phyloP scores from a whole-genome alignment of 2,329 filamentous ascomycete genomes.

The Monilinia fructigena region DNA sequence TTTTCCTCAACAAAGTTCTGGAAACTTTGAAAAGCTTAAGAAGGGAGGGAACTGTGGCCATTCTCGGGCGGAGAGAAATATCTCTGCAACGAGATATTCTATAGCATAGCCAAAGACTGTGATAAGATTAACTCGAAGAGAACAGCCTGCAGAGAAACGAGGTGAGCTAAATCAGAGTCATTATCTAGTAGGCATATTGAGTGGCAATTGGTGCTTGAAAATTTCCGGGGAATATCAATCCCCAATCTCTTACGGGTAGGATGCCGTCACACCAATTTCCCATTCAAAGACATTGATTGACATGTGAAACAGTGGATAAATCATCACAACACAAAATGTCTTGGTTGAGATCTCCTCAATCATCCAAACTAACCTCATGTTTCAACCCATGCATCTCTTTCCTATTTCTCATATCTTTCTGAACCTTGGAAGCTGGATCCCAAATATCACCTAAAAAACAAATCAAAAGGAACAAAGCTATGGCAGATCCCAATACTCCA shows the following conservation, averaged over 20 bases:
- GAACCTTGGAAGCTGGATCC: neutral
- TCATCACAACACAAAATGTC: neutral
- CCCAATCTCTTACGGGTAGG: neutral
- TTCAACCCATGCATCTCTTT: neutral
- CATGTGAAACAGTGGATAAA: neutral
- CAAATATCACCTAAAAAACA: neutral
- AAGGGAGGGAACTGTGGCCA: neutral
- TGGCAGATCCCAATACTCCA: neutral
- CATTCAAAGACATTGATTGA: neutral
- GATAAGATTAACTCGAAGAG: neutral
- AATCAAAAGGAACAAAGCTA: neutral
- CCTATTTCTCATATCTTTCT: neutral
- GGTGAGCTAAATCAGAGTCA: neutral
- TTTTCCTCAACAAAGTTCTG: neutral
- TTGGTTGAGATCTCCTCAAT: neutral
- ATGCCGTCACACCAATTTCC: constrained; percentile 13
- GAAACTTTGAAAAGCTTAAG: neutral
- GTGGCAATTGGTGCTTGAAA: neutral
- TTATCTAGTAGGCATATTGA: too few species aligned
- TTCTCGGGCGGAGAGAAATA: neutral
- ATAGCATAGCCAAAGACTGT: neutral
- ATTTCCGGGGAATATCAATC: neutral
- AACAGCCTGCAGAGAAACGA: neutral
- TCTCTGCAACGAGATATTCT: neutral
- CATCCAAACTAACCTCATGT: neutral